Percentiles rank a stretch among this genome's conserved stretches.
Evolutionary conservation across 805 yeast genomes (phyloP).

Genomic region (Lipomyces mesembrius): DNA sequence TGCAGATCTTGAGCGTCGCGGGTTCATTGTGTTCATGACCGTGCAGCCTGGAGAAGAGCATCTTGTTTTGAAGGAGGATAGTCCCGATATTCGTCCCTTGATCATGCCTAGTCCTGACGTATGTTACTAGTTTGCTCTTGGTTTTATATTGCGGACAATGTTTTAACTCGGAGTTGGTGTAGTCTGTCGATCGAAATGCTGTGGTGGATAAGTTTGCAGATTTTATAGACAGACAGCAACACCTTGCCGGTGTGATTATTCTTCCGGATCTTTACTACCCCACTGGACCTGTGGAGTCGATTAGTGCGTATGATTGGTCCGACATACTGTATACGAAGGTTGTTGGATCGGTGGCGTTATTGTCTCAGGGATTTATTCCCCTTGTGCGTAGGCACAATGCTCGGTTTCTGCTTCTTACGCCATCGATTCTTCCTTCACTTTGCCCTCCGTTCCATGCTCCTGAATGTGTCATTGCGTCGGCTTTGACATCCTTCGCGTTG

Average conservation of each 20-base stretch:
- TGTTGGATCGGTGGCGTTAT: conserved; percentile 55
- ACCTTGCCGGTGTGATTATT: conserved; percentile 67
- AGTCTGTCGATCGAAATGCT: conserved; percentile 30
- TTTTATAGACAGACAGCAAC: conserved; percentile 46
- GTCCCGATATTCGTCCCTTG: conserved; percentile 71
- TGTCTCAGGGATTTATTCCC: conserved; percentile 60
- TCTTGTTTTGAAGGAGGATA: conserved; percentile 55
- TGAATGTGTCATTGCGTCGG: conserved; percentile 59
- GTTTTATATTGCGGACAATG: background rate
- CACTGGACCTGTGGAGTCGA: conserved; percentile 66
- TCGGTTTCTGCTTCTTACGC: conserved; percentile 58
- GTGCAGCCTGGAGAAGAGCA: conserved; percentile 65
- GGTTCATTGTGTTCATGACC: conserved; percentile 80
- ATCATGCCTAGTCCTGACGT: conserved; percentile 48
- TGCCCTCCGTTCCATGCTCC: conserved; percentile 67
- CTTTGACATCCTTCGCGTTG: conserved; percentile 49
- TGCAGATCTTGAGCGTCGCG: conserved; percentile 74
- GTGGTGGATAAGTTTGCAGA: conserved; percentile 36
- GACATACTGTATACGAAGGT: conserved; percentile 54
- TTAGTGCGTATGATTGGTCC: conserved; percentile 58
- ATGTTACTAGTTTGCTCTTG: background rate
- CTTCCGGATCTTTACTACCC: conserved; percentile 74
- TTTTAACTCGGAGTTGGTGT: background rate
- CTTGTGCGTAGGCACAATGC: conserved; percentile 58
- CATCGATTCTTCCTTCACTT: conserved; percentile 60